Percentiles rank a stretch among this genome's conserved stretches.
These are phyloP conservation scores for Solanum virginianum DNA, from an alignment of 257 asterid species.

Conservation along the genomic window DNA sequence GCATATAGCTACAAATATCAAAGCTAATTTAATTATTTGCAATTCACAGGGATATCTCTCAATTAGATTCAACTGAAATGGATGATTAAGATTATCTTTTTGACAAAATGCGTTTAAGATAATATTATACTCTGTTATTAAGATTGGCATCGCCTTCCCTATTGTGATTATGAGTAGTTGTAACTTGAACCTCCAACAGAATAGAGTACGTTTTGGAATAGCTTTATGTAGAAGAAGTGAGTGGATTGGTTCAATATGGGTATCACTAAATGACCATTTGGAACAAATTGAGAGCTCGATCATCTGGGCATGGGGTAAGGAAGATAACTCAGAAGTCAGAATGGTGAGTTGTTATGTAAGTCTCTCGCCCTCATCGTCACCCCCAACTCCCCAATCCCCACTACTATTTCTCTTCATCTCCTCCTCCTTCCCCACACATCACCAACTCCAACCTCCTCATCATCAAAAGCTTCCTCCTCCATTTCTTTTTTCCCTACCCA, in stretches of 20 bases:
- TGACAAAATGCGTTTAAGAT: neutral
- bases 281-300: neutral
- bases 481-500: neutral
- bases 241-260: neutral
- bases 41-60: neutral
- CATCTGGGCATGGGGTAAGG: neutral
- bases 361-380: neutral
- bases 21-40: neutral
- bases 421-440: constrained; percentile 3
- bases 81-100: neutral
- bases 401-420: constrained; percentile 4
- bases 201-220: too few species aligned
- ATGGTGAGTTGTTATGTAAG: constrained; percentile 1
- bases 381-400: constrained; percentile 8
- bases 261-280: neutral
- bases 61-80: neutral
- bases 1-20: neutral
- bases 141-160: neutral
- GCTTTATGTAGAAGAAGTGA: too few species aligned
- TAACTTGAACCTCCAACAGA: too few species aligned
- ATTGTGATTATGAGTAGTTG: neutral
- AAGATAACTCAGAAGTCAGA: neutral
- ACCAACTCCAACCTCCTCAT: neutral
- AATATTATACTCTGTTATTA: too few species aligned
- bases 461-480: neutral